Conservation (phyloP, 2,329 filamentous ascomycete genomes). For the Chaetomiaceae sp. region DNA sequence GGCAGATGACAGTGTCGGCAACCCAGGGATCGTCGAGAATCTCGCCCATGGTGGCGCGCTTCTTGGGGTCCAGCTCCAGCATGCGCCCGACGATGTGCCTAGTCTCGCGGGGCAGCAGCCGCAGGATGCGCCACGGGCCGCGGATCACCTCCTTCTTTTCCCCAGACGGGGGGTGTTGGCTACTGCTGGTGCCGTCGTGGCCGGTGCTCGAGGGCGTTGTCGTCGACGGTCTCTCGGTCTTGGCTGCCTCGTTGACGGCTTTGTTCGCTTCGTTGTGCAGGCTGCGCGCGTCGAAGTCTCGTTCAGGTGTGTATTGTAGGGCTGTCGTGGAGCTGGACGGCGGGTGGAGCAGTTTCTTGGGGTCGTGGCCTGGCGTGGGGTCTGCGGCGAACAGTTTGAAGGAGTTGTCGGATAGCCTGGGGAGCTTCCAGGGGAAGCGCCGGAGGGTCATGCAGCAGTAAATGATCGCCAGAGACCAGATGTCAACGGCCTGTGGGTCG, state of each 20-base stretch:
- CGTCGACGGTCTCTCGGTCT: conserved; percentile 10
- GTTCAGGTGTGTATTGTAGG: conserved; percentile 29
- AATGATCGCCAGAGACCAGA: conserved; percentile 97
- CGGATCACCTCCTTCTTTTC: conserved; percentile 75
- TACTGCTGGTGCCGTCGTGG: conserved; percentile 20
- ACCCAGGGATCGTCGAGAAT: conserved; percentile 88
- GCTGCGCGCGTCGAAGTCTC: conserved; percentile 22
- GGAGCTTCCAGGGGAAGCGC: conserved; percentile 95
- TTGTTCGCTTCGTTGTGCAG: conserved; percentile 8
- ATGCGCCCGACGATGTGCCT: conserved; percentile 86
- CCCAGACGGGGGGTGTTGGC: conserved; percentile 18
- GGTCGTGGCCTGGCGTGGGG: conserved; percentile 68
- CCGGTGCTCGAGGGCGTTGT: conserved; percentile 4
- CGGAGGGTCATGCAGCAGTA: conserved; percentile 98
- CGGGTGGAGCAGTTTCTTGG: conserved; percentile 44
- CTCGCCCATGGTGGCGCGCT: conserved; percentile 77
- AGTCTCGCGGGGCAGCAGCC: conserved; percentile 81
- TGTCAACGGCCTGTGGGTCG: conserved; percentile 87
- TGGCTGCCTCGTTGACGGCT: conserved; percentile 13
- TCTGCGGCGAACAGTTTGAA: conserved; percentile 87
- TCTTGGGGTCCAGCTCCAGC: conserved; percentile 81
- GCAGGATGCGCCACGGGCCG: conserved; percentile 83
- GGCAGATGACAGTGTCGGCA: conserved; percentile 74
- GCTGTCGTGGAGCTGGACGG: conserved; percentile 42
- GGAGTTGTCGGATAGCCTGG: conserved; percentile 84